These are phyloP conservation scores for Scortechinia acanthostroma DNA, from an alignment of 2,329 filamentous ascomycete species.

Conservation along the genomic window DNA sequence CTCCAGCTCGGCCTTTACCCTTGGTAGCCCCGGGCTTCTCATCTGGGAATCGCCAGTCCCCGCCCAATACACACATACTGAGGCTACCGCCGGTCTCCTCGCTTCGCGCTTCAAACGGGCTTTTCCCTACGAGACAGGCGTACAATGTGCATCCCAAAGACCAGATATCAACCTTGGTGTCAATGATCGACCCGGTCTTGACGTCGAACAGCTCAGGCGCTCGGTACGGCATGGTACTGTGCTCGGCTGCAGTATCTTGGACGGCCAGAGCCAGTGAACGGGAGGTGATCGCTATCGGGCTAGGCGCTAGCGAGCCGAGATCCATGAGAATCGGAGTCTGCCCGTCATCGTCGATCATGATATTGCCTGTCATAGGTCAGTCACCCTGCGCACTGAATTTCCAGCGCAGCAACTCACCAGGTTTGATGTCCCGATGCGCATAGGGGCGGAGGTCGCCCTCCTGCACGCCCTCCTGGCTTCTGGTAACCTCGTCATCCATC, in stretches of 20 bases:
- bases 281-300: conserved; percentile 81
- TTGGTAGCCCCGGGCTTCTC: conserved; percentile 53
- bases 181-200: conserved; percentile 82
- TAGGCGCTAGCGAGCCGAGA: conserved; percentile 80
- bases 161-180: conserved; percentile 98
- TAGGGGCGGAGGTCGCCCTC: conserved; percentile 72
- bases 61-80: conserved; percentile 84
- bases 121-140: conserved; percentile 92
- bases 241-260: conserved; percentile 89
- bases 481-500: conserved; percentile 71
- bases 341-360: conserved; percentile 94
- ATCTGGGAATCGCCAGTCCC: conserved; percentile 94
- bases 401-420: conserved; percentile 61
- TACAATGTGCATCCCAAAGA: conserved; percentile 95
- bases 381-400: neutral
- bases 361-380: conserved; percentile 76
- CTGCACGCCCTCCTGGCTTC: conserved; percentile 59
- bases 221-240: conserved; percentile 97
- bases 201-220: conserved; percentile 97
- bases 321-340: conserved; percentile 92
- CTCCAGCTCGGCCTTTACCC: conserved; percentile 13
- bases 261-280: conserved; percentile 84
- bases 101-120: conserved; percentile 87
- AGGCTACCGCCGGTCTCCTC: conserved; percentile 93
- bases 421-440: conserved; percentile 94